Evolutionary conservation across 768 basidiomycete genomes (phyloP), one percentile per base, ranked within the genome.

Genomic region (Mycena vitilis): DNA sequence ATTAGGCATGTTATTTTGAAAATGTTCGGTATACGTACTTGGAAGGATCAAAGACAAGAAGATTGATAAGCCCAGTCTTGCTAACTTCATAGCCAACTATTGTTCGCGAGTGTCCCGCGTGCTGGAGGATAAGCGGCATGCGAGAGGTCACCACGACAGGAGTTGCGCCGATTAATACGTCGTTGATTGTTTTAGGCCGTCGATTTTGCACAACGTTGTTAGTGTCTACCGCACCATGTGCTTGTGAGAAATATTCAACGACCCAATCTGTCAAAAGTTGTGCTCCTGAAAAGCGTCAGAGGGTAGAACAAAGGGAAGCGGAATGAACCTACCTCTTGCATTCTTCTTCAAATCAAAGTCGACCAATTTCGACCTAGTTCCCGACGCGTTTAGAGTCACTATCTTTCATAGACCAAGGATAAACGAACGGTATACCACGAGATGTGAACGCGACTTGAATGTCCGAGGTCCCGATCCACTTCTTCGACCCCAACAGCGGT

Each of bases 391-490:
- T 30, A 49, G 34, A 15, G 40, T 56, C 11, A 52, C 23, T 48
- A 34, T 45, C 52, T 48, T 48, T 58, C 53, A 57, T 45, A 56
- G 54, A 60, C 51, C 13, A 10, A 48, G 5, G 42, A 66, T 20
- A 58, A 37, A 78, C 92, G 81, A 77, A 96, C 94, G 95, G 94
- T 55, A 97, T 91, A 38, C 91, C 92, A 54, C 91, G 87, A 73
- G 79, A 92, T 1, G 86, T 86, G 75, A 95, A 93, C 38, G 95
- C 94, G 13, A 91, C 88, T 77, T 16, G 68, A 73, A 63, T 71
- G 92, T 94, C 94, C 76, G 86, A 86, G 12, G 94, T 92, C 20
- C 95, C 95, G 53, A 97, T 90, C 89, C 89, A 93, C 76, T 92
- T 93, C 10, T 74, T 82, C 2, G 89, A 91, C 1, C 84, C 88